Percentiles rank a stretch among this genome's conserved stretches.
phyloP scores from a whole-genome alignment of 169 alveolate species.

The Plasmodium knowlesi region DNA sequence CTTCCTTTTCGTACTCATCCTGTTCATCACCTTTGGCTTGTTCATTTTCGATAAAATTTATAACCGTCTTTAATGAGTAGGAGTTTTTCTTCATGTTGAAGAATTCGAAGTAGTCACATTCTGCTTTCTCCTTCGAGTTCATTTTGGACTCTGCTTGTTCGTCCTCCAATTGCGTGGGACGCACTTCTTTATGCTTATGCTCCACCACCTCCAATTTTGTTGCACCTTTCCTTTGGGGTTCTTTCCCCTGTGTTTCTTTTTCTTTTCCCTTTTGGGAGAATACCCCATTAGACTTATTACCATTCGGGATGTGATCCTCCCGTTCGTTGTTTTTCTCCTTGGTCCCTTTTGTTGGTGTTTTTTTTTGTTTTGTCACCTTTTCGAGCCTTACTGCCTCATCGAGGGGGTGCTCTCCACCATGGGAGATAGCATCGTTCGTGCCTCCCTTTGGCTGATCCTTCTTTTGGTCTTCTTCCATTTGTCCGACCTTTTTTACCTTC shows the following conservation, averaged over 20 bases:
- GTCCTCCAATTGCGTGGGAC: background rate
- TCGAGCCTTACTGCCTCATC: background rate
- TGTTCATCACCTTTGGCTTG: background rate
- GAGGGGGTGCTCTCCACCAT: background rate
- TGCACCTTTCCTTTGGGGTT: background rate
- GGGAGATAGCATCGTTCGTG: background rate
- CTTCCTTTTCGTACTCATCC: background rate
- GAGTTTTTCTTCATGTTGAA: slow-evolving; percentile 36
- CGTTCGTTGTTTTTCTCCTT: background rate
- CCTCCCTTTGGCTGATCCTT: background rate
- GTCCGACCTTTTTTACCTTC: background rate
- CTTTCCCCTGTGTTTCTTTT: background rate
- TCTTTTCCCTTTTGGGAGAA: background rate
- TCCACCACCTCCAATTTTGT: background rate
- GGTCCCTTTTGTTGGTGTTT: background rate
- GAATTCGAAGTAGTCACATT: slow-evolving; percentile 18
- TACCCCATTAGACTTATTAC: background rate
- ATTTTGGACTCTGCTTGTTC: background rate
- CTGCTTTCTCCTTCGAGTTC: background rate
- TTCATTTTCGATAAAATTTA: slow-evolving; percentile 26
- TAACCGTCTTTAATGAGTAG: slow-evolving; percentile 35
- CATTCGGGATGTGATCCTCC: background rate
- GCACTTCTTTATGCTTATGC: background rate
- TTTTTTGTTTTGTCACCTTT: background rate
- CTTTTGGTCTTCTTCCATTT: background rate